A percentile compares a stretch with the other conserved stretches of the same genome.
phyloP scores from a whole-genome alignment of 805 yeast genomes.

The Ogataea ganodermae region DNA sequence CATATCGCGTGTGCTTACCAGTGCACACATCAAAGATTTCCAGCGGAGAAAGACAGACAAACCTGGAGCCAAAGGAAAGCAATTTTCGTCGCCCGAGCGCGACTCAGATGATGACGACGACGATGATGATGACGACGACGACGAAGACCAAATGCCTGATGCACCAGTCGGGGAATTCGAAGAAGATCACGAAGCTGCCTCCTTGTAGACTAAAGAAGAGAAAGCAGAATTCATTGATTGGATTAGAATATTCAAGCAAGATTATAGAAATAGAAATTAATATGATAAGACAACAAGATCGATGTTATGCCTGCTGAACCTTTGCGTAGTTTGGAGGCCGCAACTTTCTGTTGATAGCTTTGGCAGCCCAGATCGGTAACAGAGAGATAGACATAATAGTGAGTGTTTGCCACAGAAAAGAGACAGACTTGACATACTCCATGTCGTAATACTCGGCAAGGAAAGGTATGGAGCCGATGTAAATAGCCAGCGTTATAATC shows the following conservation, averaged over 20 bases:
- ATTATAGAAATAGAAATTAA: conserved; percentile 1
- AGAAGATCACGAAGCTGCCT: neutral
- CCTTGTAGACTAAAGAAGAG: neutral
- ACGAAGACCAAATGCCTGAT: too few relatives aligned
- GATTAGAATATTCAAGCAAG: neutral
- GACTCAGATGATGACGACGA: conserved; percentile 26
- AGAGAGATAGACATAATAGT: conserved; percentile 69
- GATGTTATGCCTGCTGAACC: conserved; percentile 70
- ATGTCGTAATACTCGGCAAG: conserved; percentile 85
- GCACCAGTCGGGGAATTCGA: conserved; percentile 22
- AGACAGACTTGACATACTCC: conserved; percentile 53
- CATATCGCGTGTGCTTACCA: conserved; percentile 58
- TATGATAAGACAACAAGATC: neutral
- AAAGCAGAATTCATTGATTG: neutral
- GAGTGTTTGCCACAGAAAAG: conserved; percentile 69
- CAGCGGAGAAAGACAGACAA: conserved; percentile 56
- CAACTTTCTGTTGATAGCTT: conserved; percentile 69
- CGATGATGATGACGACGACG: conserved; percentile 20
- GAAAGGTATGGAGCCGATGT: conserved; percentile 77
- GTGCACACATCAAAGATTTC: conserved; percentile 85
- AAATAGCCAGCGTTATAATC: conserved; percentile 65
- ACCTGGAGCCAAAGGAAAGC: conserved; percentile 29
- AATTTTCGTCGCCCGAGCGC: conserved; percentile 19
- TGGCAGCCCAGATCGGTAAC: conserved; percentile 87
- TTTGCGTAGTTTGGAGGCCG: conserved; percentile 97